Evolutionary conservation across 1,284 basidiomycete species (phyloP), one percentile per base, ranked within the genome.

Genomic region (Puccinia horiana): DNA sequence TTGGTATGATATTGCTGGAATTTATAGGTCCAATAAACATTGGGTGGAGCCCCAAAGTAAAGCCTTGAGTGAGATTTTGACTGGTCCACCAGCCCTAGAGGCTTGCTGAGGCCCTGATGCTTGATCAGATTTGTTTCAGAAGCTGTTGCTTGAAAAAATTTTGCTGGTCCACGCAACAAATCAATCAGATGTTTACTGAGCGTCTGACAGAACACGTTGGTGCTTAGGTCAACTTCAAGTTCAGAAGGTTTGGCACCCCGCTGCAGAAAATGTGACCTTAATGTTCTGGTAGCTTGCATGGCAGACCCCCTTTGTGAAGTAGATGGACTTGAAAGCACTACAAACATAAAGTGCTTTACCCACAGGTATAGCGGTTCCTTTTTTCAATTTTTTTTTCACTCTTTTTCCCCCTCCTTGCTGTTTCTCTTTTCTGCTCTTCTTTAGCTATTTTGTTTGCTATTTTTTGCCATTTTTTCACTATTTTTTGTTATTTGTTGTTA

Each of bases 121-220:
- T 72, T 72, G 42, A 72, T 72, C 44, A 26, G 69, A 72, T 72
- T 42, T 72, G 23, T 72, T 47, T 72, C 1, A 32, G 69, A 72
- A 72, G 52, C 44, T 49, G 69, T 72, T 44, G 32, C 26, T 72
- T 72, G 69, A 26, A 72, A 72, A 72, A 72, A 72, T 32, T 32
- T 49, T 49, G 69, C 69, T 29, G 44, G 69, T 72, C 69, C 69
- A 72, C n/a, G 69, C 47, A 72, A 23, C 44, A 44, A 72, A 72
- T 72, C 69, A 20, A 72, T 47, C 44, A 49, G 69, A 49, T 49
- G 2, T 49, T 72, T 52, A 70, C 69, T 72, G 69, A 29, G 12
- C 44, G 44, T 42, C 69, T 23, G 69, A n/a, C 69, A 72, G 44
- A 29, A 16, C 69, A 52, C 44, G 44, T 72, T 23, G 5, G 6